Base-by-base conservation (phyloP, 1,284 basidiomycete genomes). In the Melampsora americana region DNA sequence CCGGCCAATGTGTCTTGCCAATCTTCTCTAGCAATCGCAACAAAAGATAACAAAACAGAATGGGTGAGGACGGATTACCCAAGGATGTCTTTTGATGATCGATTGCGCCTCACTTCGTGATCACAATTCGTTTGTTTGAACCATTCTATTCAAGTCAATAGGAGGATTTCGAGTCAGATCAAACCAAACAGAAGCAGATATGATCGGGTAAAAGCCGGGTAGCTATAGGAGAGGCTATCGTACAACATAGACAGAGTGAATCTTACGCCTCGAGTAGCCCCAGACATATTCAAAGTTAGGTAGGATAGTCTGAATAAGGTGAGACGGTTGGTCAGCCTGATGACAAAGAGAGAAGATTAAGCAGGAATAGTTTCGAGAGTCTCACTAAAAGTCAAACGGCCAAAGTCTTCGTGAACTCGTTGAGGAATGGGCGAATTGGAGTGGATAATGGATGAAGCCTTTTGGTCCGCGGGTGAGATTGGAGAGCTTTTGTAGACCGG, bases 1-100 rank as follows among this genome's bases (percentile, higher is more conserved):
- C 65, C 71, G 18, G 71, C 71, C 26, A 74, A 44, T 18, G 61
- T 28, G 28, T 59, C 42, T 59, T 74, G 32, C 71, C 71, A 74
- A 35, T 74, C 71, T 14, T 74, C 71, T 39, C 71, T 74, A 39
- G 53, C n/a, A 39, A 66, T 66, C 4, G 23, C 46, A 46, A 28
- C 12, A 30, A 4, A 35, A 1, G 28, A 12, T 5, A 46, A 12
- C 20, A 39, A 66, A 48, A 46, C 32, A 46, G n/a, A 44, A 30
- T 42, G 65, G n/a, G 42, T 64, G 14, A 64, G 42, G 35, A 66
- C 65, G 46, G 42, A 14, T 44, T 14, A 48, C 18, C 42, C 32
- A 46, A 20, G 1, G 23, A 7, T 2, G n/a, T 9, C n/a, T 32
- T 5, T 42, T 23, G 65, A 26, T 12, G 35, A 48, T 44, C n/a